Conservation (phyloP, 345 rosid genomes). For the Citropsis articulata region DNA sequence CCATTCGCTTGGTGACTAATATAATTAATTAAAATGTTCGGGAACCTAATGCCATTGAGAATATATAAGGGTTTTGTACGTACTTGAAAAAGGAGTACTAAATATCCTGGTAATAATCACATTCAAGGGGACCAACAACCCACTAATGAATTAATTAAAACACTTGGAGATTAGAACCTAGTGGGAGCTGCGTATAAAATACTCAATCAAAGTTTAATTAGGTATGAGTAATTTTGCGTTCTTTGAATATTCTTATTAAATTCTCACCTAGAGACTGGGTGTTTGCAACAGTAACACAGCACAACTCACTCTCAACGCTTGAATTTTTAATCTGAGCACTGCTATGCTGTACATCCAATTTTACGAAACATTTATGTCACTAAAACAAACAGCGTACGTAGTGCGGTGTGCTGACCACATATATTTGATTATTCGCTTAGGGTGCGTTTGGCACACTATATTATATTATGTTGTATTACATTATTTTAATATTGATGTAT, state of each 20-base stretch:
- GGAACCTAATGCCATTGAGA: background rate
- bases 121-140: background rate
- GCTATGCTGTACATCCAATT: too few species aligned
- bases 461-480: too few species aligned
- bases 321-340: too few species aligned
- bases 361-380: too few species aligned
- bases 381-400: too few species aligned
- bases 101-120: background rate
- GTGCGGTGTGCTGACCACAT: too few species aligned
- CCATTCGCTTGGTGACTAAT: too few species aligned
- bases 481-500: too few species aligned
- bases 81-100: background rate
- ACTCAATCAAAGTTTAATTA: background rate
- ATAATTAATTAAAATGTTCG: too few species aligned
- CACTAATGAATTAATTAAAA: background rate
- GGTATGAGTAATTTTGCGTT: background rate
- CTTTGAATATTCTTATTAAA: background rate
- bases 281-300: background rate
- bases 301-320: too few species aligned
- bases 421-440: too few species aligned
- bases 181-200: background rate
- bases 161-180: background rate
- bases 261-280: background rate
- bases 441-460: too few species aligned
- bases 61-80: background rate